These are phyloP conservation scores for Camelina hispida DNA, from an alignment of 345 rosid species.

Conservation along the genomic window DNA sequence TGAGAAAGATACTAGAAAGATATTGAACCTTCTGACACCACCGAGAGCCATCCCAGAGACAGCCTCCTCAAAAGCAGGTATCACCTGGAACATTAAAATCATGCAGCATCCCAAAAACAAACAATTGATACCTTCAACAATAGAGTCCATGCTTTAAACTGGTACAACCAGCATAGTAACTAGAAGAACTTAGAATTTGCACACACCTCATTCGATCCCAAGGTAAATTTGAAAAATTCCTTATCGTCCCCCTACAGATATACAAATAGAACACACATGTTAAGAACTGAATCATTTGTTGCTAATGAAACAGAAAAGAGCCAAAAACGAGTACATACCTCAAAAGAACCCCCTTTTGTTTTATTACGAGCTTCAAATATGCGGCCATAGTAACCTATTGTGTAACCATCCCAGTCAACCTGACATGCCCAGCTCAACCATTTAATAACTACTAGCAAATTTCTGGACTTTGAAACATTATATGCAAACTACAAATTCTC, in stretches of 20 bases:
- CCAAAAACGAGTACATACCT: constrained; percentile 49
- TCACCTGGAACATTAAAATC: constrained; percentile 62
- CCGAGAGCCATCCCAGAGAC: constrained; percentile 88
- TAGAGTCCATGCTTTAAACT: constrained; percentile 21
- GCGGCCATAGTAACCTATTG: constrained; percentile 98
- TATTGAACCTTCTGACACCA: constrained; percentile 81
- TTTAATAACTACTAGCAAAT: constrained; percentile 16
- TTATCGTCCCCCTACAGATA: constrained; percentile 82
- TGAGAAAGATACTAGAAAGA: constrained; percentile 16
- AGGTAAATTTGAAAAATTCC: constrained; percentile 77
- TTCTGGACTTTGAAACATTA: constrained; percentile 10
- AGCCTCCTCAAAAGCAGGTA: constrained; percentile 97
- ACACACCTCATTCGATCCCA: constrained; percentile 73
- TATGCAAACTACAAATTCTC: background rate
- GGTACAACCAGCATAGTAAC: background rate
- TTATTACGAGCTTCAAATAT: constrained; percentile 99
- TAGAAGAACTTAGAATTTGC: constrained; percentile 6
- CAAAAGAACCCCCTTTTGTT: constrained; percentile 96
- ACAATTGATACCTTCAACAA: constrained; percentile 17
- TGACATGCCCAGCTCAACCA: constrained; percentile 38
- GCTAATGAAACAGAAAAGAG: constrained; percentile 17
- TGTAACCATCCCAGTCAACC: constrained; percentile 99
- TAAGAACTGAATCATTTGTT: background rate
- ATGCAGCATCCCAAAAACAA: constrained; percentile 21
- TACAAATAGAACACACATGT: constrained; percentile 25